phyloP scores from a whole-genome alignment of 768 basidiomycete genomes.

The Omphalotus guepiniiformis region DNA sequence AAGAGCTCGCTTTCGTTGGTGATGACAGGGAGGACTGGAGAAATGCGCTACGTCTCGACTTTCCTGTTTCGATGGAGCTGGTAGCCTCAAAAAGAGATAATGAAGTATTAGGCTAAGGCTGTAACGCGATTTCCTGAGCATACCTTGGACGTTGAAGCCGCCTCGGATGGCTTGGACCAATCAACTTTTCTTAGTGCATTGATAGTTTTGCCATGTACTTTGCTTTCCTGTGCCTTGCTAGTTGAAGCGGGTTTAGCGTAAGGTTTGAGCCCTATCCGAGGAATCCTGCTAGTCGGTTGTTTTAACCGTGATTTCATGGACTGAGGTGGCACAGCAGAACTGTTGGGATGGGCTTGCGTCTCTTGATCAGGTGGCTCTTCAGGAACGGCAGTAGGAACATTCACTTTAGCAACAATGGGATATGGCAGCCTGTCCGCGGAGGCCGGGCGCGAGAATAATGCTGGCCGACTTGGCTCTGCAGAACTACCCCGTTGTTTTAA shows the following conservation, averaged over 20 bases:
- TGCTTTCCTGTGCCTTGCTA: too few species aligned
- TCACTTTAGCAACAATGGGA: background rate
- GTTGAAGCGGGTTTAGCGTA: slow-evolving; percentile 40
- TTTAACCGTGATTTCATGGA: slow-evolving; percentile 42
- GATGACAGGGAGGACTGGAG: background rate
- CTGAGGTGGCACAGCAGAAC: slow-evolving; percentile 14
- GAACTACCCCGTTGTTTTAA: slow-evolving; percentile 9
- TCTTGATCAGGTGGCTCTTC: slow-evolving; percentile 27
- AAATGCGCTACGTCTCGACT: background rate
- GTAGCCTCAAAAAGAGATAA: too few species aligned
- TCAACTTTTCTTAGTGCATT: slow-evolving; percentile 17
- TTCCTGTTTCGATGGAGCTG: too few species aligned
- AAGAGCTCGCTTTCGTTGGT: slow-evolving; percentile 13
- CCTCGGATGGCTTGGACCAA: background rate
- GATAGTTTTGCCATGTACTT: slow-evolving; percentile 1
- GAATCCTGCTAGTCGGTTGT: slow-evolving; percentile 56
- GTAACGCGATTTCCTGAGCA: too few species aligned
- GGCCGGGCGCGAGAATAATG: background rate
- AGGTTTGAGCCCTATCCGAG: slow-evolving; percentile 55
- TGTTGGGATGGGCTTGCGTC: slow-evolving; percentile 4
- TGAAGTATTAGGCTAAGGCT: background rate
- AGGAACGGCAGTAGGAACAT: slow-evolving; percentile 19
- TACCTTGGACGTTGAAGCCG: background rate
- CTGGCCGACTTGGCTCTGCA: slow-evolving; percentile 6
- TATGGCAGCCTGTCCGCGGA: background rate